Evolutionary conservation across 768 basidiomycete genomes (phyloP).

Genomic region (Hysterangium stoloniferum): DNA sequence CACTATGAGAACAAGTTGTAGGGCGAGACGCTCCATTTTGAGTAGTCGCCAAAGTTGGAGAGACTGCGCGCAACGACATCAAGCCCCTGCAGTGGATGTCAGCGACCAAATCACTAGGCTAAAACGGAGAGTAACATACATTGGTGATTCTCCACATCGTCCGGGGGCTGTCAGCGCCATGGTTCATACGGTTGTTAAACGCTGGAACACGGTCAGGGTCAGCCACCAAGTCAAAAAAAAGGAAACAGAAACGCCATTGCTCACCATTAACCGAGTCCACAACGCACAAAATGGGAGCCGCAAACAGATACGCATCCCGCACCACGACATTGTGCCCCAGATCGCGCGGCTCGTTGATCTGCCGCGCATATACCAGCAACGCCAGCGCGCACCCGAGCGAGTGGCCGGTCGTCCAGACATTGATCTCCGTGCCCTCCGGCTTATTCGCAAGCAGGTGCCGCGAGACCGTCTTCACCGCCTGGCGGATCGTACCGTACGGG

Average conservation of each 20-base stretch:
- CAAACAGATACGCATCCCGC: slow-evolving; percentile 18
- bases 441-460: slow-evolving; percentile 11
- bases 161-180: slow-evolving; percentile 13
- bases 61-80: slow-evolving; percentile 15
- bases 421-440: slow-evolving; percentile 15
- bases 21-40: slow-evolving; percentile 14
- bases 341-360: slow-evolving; percentile 15
- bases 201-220: background rate
- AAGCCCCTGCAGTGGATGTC: slow-evolving; percentile 1
- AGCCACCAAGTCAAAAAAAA: background rate
- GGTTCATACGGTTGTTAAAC: slow-evolving; percentile 18
- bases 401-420: slow-evolving; percentile 18
- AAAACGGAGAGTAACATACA: slow-evolving; percentile 4
- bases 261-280: slow-evolving; percentile 15
- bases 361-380: slow-evolving; percentile 16
- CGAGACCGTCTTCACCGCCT: slow-evolving; percentile 14
- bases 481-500: slow-evolving; percentile 17
- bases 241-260: background rate
- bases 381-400: slow-evolving; percentile 18
- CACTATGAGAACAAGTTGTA: slow-evolving; percentile 16
- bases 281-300: slow-evolving; percentile 17
- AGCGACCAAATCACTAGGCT: background rate
- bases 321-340: slow-evolving; percentile 12
- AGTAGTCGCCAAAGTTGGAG: slow-evolving; percentile 15
- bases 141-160: slow-evolving; percentile 18